A percentile compares a stretch with the other conserved stretches of the same genome.
Conservation (phyloP, 1,139 yeast genomes). For the Hemisphaericaspora xylanilytica region DNA sequence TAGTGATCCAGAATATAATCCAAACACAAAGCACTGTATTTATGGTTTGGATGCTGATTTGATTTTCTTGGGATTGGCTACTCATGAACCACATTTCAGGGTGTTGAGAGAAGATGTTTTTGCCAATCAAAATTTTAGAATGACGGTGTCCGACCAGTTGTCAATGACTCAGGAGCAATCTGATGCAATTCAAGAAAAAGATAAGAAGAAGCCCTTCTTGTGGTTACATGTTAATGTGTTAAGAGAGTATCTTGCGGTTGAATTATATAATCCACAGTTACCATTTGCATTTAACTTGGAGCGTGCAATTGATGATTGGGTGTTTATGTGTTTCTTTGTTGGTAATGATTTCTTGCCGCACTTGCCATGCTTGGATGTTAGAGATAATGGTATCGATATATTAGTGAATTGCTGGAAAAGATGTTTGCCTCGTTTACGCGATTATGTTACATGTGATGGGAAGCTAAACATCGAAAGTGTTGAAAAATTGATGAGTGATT, state of each 20-base stretch:
- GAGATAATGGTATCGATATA: conserved; percentile 89
- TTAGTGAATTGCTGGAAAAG: conserved; percentile 83
- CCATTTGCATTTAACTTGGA: conserved; percentile 83
- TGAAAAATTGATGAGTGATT: conserved; percentile 60
- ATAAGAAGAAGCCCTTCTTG: conserved; percentile 78
- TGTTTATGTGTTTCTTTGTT: conserved; percentile 96
- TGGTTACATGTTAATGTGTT: conserved; percentile 91
- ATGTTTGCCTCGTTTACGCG: conserved; percentile 60
- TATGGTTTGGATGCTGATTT: conserved; percentile 98
- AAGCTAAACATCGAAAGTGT: conserved; percentile 71
- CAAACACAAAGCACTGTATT: conserved; percentile 89
- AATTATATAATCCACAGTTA: conserved; percentile 66
- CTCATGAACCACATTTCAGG: conserved; percentile 96
- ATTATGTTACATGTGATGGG: conserved; percentile 90
- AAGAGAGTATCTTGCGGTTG: conserved; percentile 85
- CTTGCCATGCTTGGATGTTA: conserved; percentile 87
- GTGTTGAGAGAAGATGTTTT: conserved; percentile 95
- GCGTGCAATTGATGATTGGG: conserved; percentile 98
- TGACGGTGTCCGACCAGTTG: conserved; percentile 51
- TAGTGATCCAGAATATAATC: conserved; percentile 79
- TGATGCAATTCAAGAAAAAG: conserved; percentile 50
- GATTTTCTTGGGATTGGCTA: conserved; percentile 90
- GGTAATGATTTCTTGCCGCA: conserved; percentile 99
- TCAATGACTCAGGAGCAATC: conserved; percentile 63
- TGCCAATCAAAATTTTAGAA: conserved; percentile 56